phyloP scores from a whole-genome alignment of 2,329 filamentous ascomycete species.

The Aspergillus pseudoglaucus region DNA sequence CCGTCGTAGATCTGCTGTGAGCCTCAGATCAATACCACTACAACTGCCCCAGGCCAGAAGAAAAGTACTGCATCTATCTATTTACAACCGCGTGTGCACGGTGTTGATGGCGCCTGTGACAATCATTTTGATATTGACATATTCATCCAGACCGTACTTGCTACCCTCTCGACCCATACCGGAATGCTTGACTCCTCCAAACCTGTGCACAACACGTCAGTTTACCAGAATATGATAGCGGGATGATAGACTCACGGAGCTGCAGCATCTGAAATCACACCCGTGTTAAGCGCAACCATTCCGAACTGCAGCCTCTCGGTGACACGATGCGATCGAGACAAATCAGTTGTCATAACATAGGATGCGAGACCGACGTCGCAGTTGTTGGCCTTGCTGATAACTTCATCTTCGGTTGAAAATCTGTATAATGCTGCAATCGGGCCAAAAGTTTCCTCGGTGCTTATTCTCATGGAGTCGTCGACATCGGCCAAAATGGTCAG shows the following conservation, averaged over 20 bases:
- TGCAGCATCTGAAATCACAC: slow-evolving; percentile 46
- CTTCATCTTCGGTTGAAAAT: slow-evolving; percentile 79
- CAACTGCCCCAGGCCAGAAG: too few species aligned
- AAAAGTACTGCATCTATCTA: neutral
- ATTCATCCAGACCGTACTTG: slow-evolving; percentile 67
- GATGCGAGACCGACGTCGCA: slow-evolving; percentile 79
- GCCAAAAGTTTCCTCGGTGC: slow-evolving; percentile 84
- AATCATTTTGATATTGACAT: slow-evolving; percentile 59
- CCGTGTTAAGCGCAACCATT: slow-evolving; percentile 60
- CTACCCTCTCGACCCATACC: slow-evolving; percentile 72
- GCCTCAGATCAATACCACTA: too few species aligned
- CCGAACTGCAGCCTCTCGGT: slow-evolving; percentile 46
- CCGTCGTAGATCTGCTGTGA: too few species aligned
- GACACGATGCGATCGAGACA: slow-evolving; percentile 49
- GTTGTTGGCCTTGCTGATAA: slow-evolving; percentile 69
- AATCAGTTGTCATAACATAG: slow-evolving; percentile 70
- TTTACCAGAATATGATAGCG: too few species aligned
- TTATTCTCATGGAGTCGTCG: slow-evolving; percentile 71
- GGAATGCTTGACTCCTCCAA: slow-evolving; percentile 73
- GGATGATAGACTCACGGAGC: too few species aligned
- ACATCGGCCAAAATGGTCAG: slow-evolving; percentile 82
- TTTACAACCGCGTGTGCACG: neutral
- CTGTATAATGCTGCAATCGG: slow-evolving; percentile 80
- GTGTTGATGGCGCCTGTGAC: slow-evolving; percentile 8
- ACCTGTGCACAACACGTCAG: slow-evolving; percentile 34